Conservation (phyloP, 495 filamentous ascomycete genomes). For the Saxispiralis lemnorum region DNA sequence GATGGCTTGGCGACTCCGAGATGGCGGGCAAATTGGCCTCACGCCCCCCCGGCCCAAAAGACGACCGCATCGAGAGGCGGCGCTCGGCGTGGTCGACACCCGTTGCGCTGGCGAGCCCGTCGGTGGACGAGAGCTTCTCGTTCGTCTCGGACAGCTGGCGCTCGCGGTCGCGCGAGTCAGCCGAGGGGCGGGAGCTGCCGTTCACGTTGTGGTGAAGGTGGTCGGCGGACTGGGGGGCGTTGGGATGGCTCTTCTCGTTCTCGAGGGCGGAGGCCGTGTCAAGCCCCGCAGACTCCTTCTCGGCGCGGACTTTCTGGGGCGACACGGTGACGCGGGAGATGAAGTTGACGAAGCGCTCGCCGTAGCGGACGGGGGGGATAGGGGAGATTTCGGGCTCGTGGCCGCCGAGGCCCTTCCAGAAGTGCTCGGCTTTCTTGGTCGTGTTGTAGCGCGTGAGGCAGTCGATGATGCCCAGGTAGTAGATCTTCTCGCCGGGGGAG, state of each 20-base stretch:
- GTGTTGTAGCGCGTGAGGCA: constrained; percentile 85
- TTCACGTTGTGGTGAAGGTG: no score
- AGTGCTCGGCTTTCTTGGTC: constrained; percentile 75
- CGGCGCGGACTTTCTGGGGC: constrained; percentile 52
- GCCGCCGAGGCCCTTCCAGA: constrained; percentile 77
- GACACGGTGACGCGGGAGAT: constrained; percentile 82
- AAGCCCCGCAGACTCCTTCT: constrained; percentile 12
- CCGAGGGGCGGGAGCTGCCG: no score
- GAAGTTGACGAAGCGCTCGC: constrained; percentile 85
- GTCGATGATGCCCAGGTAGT: constrained; percentile 95
- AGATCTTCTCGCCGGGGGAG: constrained; percentile 71
- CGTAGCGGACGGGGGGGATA: constrained; percentile 79
- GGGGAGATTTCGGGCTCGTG: constrained; percentile 77
- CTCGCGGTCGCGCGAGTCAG: no score
- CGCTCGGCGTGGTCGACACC: no score
- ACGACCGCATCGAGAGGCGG: no score
- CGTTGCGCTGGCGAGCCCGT: no score
- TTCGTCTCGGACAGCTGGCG: no score
- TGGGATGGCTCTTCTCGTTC: no score
- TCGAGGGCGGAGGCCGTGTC: background rate
- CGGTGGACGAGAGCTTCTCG: no score
- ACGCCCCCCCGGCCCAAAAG: no score
- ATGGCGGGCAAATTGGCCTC: background rate
- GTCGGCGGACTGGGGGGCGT: no score
- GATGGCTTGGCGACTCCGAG: background rate